phyloP scores from a whole-genome alignment of 2,329 filamentous ascomycete species.

The Ophioceras dolichostomum region DNA sequence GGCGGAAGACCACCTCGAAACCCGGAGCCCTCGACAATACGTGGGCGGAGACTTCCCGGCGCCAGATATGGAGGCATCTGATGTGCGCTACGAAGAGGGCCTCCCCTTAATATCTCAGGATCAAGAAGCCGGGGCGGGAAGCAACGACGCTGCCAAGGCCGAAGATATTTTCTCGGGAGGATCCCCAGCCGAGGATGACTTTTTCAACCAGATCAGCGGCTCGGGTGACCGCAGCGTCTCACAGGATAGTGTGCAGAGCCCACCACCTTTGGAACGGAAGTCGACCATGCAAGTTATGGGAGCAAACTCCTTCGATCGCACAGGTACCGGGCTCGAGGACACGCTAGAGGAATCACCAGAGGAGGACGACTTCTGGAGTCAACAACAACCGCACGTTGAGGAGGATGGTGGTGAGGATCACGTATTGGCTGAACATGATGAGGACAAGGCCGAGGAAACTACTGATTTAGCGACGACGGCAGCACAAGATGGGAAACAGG shows the following conservation, averaged over 20 bases:
- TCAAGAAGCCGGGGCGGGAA: constrained; percentile 12
- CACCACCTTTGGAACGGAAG: constrained; percentile 45
- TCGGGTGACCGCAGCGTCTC: constrained; percentile 9
- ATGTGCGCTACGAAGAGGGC: constrained; percentile 58
- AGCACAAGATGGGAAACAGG: constrained; percentile 6
- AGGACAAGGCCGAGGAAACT: constrained; percentile 11
- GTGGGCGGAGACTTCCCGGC: constrained; percentile 30
- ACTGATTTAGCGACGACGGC: constrained; percentile 7
- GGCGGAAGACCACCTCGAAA: not conserved
- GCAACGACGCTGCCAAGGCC: not conserved
- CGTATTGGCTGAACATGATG: constrained; percentile 6
- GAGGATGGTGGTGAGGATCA: not conserved
- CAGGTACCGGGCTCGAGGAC: constrained; percentile 14
- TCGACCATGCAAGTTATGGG: constrained; percentile 56
- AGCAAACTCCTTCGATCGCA: constrained; percentile 13
- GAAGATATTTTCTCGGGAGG: no score
- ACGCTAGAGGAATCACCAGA: constrained; percentile 15
- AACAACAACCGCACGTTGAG: not conserved
- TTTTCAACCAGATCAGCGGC: constrained; percentile 42
- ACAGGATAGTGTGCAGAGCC: constrained; percentile 10
- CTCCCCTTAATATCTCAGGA: constrained; percentile 44
- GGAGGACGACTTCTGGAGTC: constrained; percentile 4
- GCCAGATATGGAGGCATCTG: constrained; percentile 28
- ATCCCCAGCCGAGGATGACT: no score
- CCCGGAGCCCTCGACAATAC: constrained; percentile 15